A percentile compares a stretch with the other conserved stretches of the same genome.
phyloP scores from a whole-genome alignment of 805 yeast species.

The Lipomyces mesembrius region DNA sequence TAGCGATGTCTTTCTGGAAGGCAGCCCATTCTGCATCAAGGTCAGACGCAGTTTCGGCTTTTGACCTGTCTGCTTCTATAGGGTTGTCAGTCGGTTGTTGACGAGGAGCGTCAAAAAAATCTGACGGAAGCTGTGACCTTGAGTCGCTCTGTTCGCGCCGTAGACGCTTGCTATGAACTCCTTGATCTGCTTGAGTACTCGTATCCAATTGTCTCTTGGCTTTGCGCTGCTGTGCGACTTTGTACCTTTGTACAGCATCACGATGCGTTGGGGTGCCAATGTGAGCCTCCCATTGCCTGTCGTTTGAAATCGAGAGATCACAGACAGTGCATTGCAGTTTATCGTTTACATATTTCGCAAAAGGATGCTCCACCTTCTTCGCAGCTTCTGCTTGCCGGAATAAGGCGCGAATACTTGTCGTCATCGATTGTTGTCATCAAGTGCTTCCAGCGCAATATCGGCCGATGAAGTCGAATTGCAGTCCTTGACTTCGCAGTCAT shows the following conservation, averaged over 20 bases:
- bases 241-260: slow-evolving; percentile 9
- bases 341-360: slow-evolving; percentile 16
- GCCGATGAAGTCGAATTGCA: neutral
- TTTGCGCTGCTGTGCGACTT: slow-evolving; percentile 23
- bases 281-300: slow-evolving; percentile 26
- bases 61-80: neutral
- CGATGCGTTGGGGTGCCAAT: slow-evolving; percentile 27
- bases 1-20: slow-evolving; percentile 33
- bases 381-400: neutral
- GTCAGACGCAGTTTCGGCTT: neutral
- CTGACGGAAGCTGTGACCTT: neutral
- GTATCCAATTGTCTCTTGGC: slow-evolving; percentile 22
- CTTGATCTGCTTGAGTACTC: neutral
- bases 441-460: neutral
- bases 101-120: slow-evolving; percentile 7
- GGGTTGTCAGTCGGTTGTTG: neutral
- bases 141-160: neutral
- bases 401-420: slow-evolving; percentile 11
- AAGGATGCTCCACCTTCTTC: slow-evolving; percentile 19
- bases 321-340: slow-evolving; percentile 25
- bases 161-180: neutral
- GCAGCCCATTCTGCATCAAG: slow-evolving; percentile 37
- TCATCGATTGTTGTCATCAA: neutral
- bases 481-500: neutral
- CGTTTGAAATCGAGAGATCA: slow-evolving; percentile 15